Evolutionary conservation across 1,139 yeast species (phyloP), one percentile per base, ranked within the genome.

Genomic region (Geotrichum europaeum): DNA sequence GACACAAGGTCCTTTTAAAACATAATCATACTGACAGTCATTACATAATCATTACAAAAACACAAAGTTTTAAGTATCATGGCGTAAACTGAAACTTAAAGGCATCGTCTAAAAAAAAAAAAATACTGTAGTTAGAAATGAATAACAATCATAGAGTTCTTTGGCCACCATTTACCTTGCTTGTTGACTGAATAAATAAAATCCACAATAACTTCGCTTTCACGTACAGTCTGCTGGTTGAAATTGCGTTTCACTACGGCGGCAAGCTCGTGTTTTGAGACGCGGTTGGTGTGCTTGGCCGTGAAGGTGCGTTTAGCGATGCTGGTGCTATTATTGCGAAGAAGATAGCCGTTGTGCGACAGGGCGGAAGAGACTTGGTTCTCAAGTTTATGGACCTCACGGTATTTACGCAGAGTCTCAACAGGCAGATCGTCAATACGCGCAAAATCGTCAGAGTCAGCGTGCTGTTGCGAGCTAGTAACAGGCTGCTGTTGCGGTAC

Each of bases 191-290:
- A 84, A 73, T 89, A 89, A 62, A 89, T 77, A 69, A 89, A 89
- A 67, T 86, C 88, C 52, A 94, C 86, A 51, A 89, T 83, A 51
- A 85, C 82, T 68, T 89, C 96, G 65, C 86, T 85, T 69, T 89
- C 96, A 65, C 87, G 82, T 3, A 83, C 83, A n/a, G 82, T 81
- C 59, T 84, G 81, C 51, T 77, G 78, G 66, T 78, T 64, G 65
- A 89, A 87, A 71, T 89, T 95, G 61, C 79, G 81, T 72, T 84
- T 84, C 47, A 84, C 80, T 13, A 78, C 79, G 10, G 72, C 73
- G 0, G 89, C 85, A 54, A 84, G 76, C 66, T 84, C 89, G 15
- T 73, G 73, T 67, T 84, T 85, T 60, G 83, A 69, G 20, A 84
- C 77, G 51, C 84, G 76, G 54, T 74, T 73, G 53, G 73, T 73